Evolutionary conservation across 805 yeast species (phyloP).

Genomic region (Monosporozyma solicola): DNA sequence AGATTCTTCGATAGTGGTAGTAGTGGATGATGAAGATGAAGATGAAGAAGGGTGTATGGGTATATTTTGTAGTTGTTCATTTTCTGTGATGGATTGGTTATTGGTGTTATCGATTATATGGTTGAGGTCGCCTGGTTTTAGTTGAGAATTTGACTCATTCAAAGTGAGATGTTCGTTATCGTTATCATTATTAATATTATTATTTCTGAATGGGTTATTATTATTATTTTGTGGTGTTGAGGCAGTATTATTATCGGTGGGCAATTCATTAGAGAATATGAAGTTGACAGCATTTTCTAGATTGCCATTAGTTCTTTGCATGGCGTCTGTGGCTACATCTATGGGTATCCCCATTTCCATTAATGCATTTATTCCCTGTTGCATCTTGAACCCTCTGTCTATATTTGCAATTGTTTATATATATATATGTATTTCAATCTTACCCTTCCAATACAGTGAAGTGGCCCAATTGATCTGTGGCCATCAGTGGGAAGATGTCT

Average conservation of each 20-base stretch:
- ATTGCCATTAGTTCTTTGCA: constrained; percentile 42
- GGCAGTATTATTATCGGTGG: not conserved
- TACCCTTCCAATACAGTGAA: no score
- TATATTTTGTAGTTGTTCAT: constrained; percentile 1
- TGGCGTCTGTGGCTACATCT: constrained; percentile 54
- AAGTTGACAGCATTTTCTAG: constrained; percentile 53
- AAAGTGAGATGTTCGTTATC: not conserved
- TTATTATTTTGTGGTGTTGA: not conserved
- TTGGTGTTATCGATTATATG: not conserved
- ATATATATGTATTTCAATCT: no score
- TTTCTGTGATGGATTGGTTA: not conserved
- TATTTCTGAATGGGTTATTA: not conserved
- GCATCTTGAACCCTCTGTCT: not conserved
- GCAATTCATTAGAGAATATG: constrained; percentile 23
- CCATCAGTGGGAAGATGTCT: no score
- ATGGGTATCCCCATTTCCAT: constrained; percentile 63
- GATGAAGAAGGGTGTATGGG: not conserved
- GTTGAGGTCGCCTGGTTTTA: not conserved
- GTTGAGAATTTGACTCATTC: not conserved
- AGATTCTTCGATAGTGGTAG: no score
- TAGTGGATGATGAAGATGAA: not conserved
- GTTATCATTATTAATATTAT: no score
- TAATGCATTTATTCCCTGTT: constrained; percentile 24
- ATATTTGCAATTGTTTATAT: no score
- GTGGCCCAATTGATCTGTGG: no score